A percentile compares a stretch with the other conserved stretches of the same genome.
Evolutionary conservation across 2,329 filamentous ascomycete genomes (phyloP).

Genomic region (Penicillium concentricum): DNA sequence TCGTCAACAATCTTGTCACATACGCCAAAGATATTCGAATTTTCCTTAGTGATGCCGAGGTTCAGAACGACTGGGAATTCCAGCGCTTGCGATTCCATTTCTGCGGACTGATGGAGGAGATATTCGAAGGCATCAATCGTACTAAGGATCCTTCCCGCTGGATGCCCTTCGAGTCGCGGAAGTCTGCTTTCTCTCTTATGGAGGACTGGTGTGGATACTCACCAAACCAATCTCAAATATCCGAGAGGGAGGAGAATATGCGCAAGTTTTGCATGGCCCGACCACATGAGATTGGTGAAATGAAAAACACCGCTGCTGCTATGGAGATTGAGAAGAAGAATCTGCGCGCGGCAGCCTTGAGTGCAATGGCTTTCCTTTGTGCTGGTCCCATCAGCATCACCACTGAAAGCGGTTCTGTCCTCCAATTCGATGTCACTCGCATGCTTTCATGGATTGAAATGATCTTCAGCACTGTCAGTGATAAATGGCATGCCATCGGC

Average conservation of each 20-base stretch:
- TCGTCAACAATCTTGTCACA: slow-evolving; percentile 80
- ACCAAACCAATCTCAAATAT: slow-evolving; percentile 80
- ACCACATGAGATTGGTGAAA: slow-evolving; percentile 68
- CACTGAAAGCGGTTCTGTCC: slow-evolving; percentile 79
- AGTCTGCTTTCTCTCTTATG: slow-evolving; percentile 94
- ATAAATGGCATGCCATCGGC: slow-evolving; percentile 88
- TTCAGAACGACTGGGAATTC: slow-evolving; percentile 93
- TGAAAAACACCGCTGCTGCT: slow-evolving; percentile 76
- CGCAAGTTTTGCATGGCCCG: slow-evolving; percentile 79
- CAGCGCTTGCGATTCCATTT: slow-evolving; percentile 90
- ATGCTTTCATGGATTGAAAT: slow-evolving; percentile 95
- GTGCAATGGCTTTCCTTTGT: slow-evolving; percentile 92
- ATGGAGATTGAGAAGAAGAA: slow-evolving; percentile 98
- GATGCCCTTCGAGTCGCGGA: slow-evolving; percentile 96
- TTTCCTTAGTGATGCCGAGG: slow-evolving; percentile 90
- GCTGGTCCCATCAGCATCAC: slow-evolving; percentile 78
- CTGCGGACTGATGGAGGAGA: slow-evolving; percentile 86
- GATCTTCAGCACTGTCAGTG: slow-evolving; percentile 89
- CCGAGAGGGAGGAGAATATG: slow-evolving; percentile 81
- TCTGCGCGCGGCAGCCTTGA: slow-evolving; percentile 82
- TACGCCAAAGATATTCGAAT: slow-evolving; percentile 92
- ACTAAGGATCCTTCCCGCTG: slow-evolving; percentile 83
- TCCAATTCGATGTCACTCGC: slow-evolving; percentile 87
- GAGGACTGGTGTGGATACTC: slow-evolving; percentile 99
- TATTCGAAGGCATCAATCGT: slow-evolving; percentile 87